Conservation (phyloP, 768 basidiomycete species). For the Russula sp. region DNA sequence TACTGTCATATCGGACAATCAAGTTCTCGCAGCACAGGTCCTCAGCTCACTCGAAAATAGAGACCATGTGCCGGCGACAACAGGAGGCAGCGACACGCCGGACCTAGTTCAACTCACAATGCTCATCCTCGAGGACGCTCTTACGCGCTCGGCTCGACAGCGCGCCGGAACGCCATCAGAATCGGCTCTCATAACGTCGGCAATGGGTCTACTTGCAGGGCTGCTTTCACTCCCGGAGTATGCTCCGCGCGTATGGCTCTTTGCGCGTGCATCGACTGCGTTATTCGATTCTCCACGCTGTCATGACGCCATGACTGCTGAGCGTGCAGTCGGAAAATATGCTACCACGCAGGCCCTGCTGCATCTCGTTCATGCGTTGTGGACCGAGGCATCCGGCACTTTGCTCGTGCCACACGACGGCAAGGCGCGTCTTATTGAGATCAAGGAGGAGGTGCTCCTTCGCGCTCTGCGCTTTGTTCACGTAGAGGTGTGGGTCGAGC, state of each 20-base stretch:
- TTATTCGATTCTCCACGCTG: conserved; percentile 69
- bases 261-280: conserved; percentile 68
- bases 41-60: conserved; percentile 60
- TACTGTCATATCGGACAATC: conserved; percentile 66
- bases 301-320: conserved; percentile 55
- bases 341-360: conserved; percentile 77
- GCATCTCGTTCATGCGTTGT: conserved; percentile 66
- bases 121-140: conserved; percentile 72
- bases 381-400: conserved; percentile 62
- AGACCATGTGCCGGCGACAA: conserved; percentile 37
- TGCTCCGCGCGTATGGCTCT: conserved; percentile 84
- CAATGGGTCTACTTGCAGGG: conserved; percentile 74
- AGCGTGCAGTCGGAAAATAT: conserved; percentile 67
- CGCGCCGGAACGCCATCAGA: conserved; percentile 35
- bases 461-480: conserved; percentile 75
- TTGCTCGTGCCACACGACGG: conserved; percentile 41
- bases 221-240: conserved; percentile 66
- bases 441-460: conserved; percentile 80
- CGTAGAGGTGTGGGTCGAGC: conserved; percentile 82
- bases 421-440: conserved; percentile 52
- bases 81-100: conserved; percentile 46
- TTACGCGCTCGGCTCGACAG: conserved; percentile 43
- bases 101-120: conserved; percentile 76
- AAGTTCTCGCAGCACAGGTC: conserved; percentile 53
- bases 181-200: conserved; percentile 64